phyloP scores from a whole-genome alignment of 1,139 yeast genomes.

The Fermentozyma sake region DNA sequence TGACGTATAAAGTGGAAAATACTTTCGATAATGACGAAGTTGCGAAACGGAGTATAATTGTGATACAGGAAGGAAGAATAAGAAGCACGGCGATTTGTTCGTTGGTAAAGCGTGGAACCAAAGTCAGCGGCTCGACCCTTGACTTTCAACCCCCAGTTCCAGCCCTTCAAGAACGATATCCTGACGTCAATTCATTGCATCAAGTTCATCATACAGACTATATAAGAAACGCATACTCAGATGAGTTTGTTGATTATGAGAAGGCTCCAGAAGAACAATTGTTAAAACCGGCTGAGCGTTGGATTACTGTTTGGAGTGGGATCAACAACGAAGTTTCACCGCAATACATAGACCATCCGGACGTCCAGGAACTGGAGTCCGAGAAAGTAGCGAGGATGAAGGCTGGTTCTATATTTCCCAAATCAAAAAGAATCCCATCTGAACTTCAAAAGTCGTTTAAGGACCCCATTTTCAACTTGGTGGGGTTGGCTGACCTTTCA shows the following conservation, averaged over 20 bases:
- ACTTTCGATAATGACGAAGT: conserved; percentile 35
- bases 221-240: conserved; percentile 36
- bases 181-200: conserved; percentile 25
- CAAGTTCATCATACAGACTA: conserved; percentile 36
- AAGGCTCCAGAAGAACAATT: conserved; percentile 33
- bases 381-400: not conserved
- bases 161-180: conserved; percentile 19
- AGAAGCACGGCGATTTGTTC: conserved; percentile 30
- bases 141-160: conserved; percentile 10
- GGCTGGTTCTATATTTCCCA: conserved; percentile 2
- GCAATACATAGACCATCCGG: conserved; percentile 8
- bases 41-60: conserved; percentile 25
- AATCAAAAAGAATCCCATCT: conserved; percentile 3
- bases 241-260: conserved; percentile 31
- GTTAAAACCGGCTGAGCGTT: conserved; percentile 31
- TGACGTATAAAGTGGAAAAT: conserved; percentile 55
- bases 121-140: not conserved
- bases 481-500: conserved; percentile 38
- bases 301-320: conserved; percentile 42
- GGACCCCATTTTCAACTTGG: conserved; percentile 29
- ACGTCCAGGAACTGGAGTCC: conserved; percentile 1
- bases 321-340: conserved; percentile 20
- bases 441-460: conserved; percentile 18
- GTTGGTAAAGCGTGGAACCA: conserved; percentile 12
- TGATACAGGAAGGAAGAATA: conserved; percentile 25